A percentile compares a stretch with the other conserved stretches of the same genome.
These are phyloP conservation scores for Hypoxylon lenormandii DNA, from an alignment of 495 filamentous ascomycete species.

Conservation along the genomic window DNA sequence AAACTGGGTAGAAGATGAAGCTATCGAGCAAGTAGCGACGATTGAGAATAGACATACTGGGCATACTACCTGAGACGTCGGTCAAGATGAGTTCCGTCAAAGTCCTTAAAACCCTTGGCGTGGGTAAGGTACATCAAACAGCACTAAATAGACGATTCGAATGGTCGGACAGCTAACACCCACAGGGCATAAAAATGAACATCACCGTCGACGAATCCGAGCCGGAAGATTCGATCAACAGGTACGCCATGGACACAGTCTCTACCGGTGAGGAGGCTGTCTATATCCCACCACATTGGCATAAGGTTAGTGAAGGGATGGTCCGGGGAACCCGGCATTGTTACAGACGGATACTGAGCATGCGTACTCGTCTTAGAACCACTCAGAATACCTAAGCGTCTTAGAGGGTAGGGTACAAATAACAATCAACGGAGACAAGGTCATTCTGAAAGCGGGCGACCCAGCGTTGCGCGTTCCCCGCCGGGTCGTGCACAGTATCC, in stretches of 20 bases:
- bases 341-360: slow-evolving; percentile 2
- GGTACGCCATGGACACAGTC: slow-evolving; percentile 34
- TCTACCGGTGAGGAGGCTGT: slow-evolving; percentile 39
- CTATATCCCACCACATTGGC: slow-evolving; percentile 42
- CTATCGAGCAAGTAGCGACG: neutral
- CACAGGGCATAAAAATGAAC: slow-evolving; percentile 32
- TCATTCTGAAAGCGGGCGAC: slow-evolving; percentile 36
- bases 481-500: slow-evolving; percentile 31
- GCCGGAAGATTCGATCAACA: slow-evolving; percentile 41
- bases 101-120: slow-evolving; percentile 15
- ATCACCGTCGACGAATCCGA: slow-evolving; percentile 34
- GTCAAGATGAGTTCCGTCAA: slow-evolving; percentile 10
- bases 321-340: neutral
- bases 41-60: neutral
- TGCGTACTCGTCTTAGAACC: slow-evolving; percentile 22
- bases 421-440: slow-evolving; percentile 32
- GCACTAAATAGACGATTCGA: slow-evolving; percentile 2
- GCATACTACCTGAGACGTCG: neutral
- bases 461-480: slow-evolving; percentile 29
- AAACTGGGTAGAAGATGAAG: too few species aligned
- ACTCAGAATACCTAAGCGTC: slow-evolving; percentile 36
- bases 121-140: slow-evolving; percentile 12
- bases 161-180: neutral
- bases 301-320: slow-evolving; percentile 34
- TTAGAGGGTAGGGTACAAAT: slow-evolving; percentile 38